phyloP scores from a whole-genome alignment of 2,329 filamentous ascomycete genomes.

The Colletotrichum australisinense region DNA sequence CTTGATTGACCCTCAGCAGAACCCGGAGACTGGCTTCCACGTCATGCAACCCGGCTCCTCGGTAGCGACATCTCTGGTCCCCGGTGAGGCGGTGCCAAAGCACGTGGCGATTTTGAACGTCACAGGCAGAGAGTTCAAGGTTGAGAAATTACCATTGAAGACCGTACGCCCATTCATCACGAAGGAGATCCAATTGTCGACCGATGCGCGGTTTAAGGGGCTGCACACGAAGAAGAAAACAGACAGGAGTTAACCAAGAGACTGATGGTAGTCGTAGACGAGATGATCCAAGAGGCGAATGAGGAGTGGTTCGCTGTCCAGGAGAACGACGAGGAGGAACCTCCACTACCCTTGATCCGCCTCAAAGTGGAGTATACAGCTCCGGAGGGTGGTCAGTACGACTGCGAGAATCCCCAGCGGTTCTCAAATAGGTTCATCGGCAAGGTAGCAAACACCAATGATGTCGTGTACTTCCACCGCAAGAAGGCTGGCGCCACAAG shows the following conservation, averaged over 20 bases:
- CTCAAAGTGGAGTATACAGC: constrained; percentile 92
- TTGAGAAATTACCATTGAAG: constrained; percentile 85
- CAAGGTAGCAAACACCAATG: constrained; percentile 93
- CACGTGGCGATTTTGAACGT: constrained; percentile 89
- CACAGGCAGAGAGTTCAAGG: constrained; percentile 83
- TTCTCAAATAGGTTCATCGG: constrained; percentile 93
- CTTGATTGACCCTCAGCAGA: constrained; percentile 83
- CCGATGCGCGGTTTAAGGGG: constrained; percentile 80
- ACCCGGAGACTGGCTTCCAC: constrained; percentile 89
- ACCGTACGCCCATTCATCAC: constrained; percentile 92
- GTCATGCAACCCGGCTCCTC: constrained; percentile 99
- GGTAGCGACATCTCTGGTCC: constrained; percentile 90
- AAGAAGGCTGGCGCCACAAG: constrained; percentile 76
- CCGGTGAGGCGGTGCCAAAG: constrained; percentile 90
- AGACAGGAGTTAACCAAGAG: constrained; percentile 81
- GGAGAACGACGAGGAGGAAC: constrained; percentile 67
- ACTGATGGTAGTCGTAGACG: constrained; percentile 82
- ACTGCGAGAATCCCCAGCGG: constrained; percentile 94
- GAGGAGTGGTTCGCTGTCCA: constrained; percentile 85
- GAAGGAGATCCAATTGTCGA: constrained; percentile 80
- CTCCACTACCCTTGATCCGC: constrained; percentile 85
- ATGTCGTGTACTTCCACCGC: constrained; percentile 92
- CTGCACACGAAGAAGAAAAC: constrained; percentile 85
- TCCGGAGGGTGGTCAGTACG: constrained; percentile 85
- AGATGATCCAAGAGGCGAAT: constrained; percentile 88